Evolutionary conservation across 2,329 filamentous ascomycete genomes (phyloP).

Genomic region (Colletotrichum sp.): DNA sequence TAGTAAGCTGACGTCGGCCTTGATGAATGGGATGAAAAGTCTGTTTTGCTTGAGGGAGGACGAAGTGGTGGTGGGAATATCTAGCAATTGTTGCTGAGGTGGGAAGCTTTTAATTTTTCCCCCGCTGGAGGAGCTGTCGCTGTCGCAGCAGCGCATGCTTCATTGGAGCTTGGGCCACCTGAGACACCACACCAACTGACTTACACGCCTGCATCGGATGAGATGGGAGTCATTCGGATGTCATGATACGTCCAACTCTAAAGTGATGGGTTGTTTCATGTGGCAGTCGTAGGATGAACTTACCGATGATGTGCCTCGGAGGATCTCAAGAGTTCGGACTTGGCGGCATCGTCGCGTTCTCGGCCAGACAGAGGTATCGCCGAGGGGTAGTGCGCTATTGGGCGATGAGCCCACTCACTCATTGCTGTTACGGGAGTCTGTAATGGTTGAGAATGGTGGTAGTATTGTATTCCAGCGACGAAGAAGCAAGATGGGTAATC

Average conservation of each 20-base stretch:
- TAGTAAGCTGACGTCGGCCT: not conserved
- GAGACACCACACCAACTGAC: not conserved
- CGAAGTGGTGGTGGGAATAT: not conserved
- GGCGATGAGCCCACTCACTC: not conserved
- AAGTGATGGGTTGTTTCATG: not conserved
- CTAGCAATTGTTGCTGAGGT: not conserved
- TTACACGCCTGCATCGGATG: not conserved
- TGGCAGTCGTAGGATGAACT: not conserved
- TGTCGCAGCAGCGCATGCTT: not conserved
- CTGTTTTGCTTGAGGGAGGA: not conserved
- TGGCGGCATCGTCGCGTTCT: not conserved
- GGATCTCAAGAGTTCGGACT: not conserved
- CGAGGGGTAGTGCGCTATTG: not conserved
- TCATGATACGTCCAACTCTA: not conserved
- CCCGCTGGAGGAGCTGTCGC: not conserved
- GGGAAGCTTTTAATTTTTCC: not conserved
- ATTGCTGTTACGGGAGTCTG: accelerated
- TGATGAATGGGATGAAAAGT: not conserved
- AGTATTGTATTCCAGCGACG: not conserved
- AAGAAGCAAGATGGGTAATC: not conserved
- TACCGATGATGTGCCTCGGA: not conserved
- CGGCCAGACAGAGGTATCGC: not conserved
- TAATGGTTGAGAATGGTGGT: not conserved
- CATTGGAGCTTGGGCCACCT: slow-evolving; percentile 12
- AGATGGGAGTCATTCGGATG: not conserved